Base-by-base conservation (phyloP, 768 basidiomycete genomes). In the Lentinula boryana region DNA sequence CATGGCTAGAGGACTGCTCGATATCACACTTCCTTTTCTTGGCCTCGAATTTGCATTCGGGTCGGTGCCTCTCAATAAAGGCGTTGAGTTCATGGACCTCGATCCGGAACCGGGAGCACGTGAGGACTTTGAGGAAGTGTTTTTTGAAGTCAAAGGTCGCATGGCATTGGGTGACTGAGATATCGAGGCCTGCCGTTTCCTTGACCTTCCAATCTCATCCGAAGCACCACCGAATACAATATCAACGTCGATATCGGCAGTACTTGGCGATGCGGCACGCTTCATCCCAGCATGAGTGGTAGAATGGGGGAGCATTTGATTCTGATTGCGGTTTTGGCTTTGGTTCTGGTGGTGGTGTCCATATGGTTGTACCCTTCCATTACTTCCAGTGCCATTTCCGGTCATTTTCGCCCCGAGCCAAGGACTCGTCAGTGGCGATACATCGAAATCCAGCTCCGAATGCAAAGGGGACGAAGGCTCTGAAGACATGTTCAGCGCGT, bases 371-470 rank as follows among this genome's bases (percentile, higher is more conserved):
- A 60, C 21, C 16, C 58, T 32, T 35, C 49, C 58, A 27, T 50
- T 50, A 38, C 35, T 59, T 4, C 58, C 58, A 13, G 12, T 49
- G 5, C 46, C n/a, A 32, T 33, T 44, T 18, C 33, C 50, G 9
- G 44, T 36, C 9, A 52, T 49, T 56, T 82, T 78, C 4, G 89
- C 81, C 4, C 84, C 87, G 0, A 93, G 78, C 88, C 90, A 91
- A 1, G 90, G 90, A 64, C 89, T 91, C 0, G 89, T 89, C 21
- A 93, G 74, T 0, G 91, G 90, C 1, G 89, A 90, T 52, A 93
- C 84, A 62, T 93, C 87, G 61, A 86, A 79, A 61, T 87, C 89
- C 31, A 88, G 71, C 59, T 89, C 84, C 21, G 76, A 72, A 0
- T 80, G 76, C 16, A 79, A 78, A 2, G 78, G 73, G 12, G 79